phyloP scores from a whole-genome alignment of 164 flowering plant genomes.

The Berberis vulgaris region DNA sequence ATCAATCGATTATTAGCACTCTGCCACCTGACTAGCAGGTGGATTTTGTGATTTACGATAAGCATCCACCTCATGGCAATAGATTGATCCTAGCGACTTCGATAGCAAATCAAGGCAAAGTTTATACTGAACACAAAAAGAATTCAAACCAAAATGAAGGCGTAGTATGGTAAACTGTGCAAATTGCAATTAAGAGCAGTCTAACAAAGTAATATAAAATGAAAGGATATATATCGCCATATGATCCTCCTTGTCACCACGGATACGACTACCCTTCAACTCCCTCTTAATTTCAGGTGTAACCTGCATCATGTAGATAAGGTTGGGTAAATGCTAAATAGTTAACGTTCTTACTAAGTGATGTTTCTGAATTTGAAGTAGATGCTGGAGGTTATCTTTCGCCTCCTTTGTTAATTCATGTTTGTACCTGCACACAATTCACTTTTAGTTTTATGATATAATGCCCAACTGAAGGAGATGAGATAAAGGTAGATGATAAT shows the following conservation, averaged over 20 bases:
- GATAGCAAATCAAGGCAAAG: too few species aligned
- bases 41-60: too few species aligned
- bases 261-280: slow-evolving; percentile 63
- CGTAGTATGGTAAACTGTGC: too few species aligned
- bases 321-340: not conserved
- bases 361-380: slow-evolving; percentile 64
- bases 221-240: slow-evolving; percentile 73
- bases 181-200: too few species aligned
- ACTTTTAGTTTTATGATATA: not conserved
- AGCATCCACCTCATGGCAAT: too few species aligned
- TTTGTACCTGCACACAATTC: slow-evolving; percentile 52
- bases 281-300: slow-evolving; percentile 84
- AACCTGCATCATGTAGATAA: slow-evolving; percentile 38
- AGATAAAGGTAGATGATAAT: not conserved
- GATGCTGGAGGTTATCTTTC: slow-evolving; percentile 47
- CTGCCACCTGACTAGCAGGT: too few species aligned
- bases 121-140: too few species aligned
- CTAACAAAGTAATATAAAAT: too few species aligned
- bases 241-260: slow-evolving; percentile 72
- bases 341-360: slow-evolving; percentile 37
- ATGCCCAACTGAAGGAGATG: not conserved
- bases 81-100: too few species aligned
- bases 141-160: too few species aligned
- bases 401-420: slow-evolving; percentile 69
- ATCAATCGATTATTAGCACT: too few species aligned